Conservation (phyloP, 345 rosid species). For the Sisymbrium altissimum region DNA sequence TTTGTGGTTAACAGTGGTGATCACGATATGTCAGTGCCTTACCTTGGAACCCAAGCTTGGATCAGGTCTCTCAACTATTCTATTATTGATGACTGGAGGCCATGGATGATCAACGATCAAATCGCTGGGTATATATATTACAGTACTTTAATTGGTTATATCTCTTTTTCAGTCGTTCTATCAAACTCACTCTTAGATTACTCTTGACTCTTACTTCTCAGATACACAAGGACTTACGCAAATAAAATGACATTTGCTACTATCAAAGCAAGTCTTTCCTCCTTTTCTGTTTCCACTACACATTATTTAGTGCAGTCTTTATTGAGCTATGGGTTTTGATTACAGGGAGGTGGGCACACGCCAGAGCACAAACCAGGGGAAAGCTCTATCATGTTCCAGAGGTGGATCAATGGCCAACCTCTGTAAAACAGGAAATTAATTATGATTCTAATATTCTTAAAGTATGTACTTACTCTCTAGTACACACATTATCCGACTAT, state of each 20-base stretch:
- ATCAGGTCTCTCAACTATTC: conserved; percentile 52
- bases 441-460: neutral
- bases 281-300: neutral
- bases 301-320: neutral
- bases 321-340: neutral
- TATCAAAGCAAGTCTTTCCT: conserved; percentile 41
- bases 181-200: neutral
- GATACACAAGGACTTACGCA: conserved; percentile 60
- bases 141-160: neutral
- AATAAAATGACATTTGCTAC: conserved; percentile 69
- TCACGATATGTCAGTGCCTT: conserved; percentile 49
- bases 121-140: conserved; percentile 43
- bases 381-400: conserved; percentile 40
- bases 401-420: conserved; percentile 27
- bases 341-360: conserved; percentile 70
- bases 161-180: neutral
- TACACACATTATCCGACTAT: neutral
- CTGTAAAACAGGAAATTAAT: neutral
- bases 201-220: neutral
- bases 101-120: conserved; percentile 49
- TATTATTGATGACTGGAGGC: conserved; percentile 54
- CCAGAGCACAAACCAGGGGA: conserved; percentile 48
- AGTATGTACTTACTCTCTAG: neutral
- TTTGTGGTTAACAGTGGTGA: conserved; percentile 46
- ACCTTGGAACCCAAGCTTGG: conserved; percentile 63